Evolutionary conservation across 805 yeast species (phyloP), one percentile per base, ranked within the genome.

Genomic region (Pichia heedii): DNA sequence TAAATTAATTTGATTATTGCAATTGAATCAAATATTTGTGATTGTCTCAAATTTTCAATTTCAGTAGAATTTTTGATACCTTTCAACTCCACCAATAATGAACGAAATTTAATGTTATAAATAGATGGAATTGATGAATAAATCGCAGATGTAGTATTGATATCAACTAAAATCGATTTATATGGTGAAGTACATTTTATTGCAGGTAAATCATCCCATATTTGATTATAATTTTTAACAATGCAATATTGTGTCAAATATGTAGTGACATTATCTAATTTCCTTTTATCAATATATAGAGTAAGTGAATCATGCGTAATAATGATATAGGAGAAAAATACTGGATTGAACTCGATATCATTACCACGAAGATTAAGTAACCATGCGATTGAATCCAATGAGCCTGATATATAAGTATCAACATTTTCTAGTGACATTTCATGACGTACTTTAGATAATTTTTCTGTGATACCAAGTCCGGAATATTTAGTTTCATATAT

Each of bases 341-440:
- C 90, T 0, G 97, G 97, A 55, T 82, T 81, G 58, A 73, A 90
- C 5, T 80, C 81, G 46, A 90, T 81, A 59, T 90, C 97, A 20
- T 54, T 48, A 15, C 79, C 80, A 46, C 81, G 61, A 44, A 75
- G 57, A 49, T 74, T 74, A 46, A 74, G 57, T 24, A 71, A 53
- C 78, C 78, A 74, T 5, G 78, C 78, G 44, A 73, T 62, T 49
- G 73, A 76, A 53, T 74, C 79, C 46, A 74, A 58, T 40, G 56
- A 57, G 15, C 56, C 58, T 3, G 85, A 68, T 13, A 88, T 66
- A 37, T 85, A 68, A 2, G 76, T 73, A 50, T 60, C 50, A 44
- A 74, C 56, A 27, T 58, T 46, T 37, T 58, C 46, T 33, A 60
- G 46, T 39, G 33, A 33, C 52, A 65, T 45, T 58, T 54, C 44